Base-by-base conservation (phyloP, 768 basidiomycete species). In the Crucibulum laeve region DNA sequence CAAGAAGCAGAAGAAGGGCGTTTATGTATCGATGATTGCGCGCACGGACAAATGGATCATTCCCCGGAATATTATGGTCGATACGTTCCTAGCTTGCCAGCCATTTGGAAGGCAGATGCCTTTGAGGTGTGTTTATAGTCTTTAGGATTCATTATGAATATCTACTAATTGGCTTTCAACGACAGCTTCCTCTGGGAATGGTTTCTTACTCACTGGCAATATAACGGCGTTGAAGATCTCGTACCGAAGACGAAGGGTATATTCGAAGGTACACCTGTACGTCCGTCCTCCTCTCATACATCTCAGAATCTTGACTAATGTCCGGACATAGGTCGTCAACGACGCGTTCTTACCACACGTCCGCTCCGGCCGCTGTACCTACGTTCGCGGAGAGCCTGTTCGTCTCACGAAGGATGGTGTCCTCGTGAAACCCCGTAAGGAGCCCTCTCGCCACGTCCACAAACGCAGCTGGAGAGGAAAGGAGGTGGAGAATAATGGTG, bases 71-170 rank as follows among this genome's bases (percentile, higher is more conserved):
- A 65, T 73, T 4, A 33, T 76, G 37, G 49, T 80, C 37, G 76
- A 79, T 50, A 71, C 68, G 2, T 46, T 67, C 25, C 63, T 79
- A 33, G 64, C 74, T 2, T 62, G 67, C 22, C 76, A 78, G 51
- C 76, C 76, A 0, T 77, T 77, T 49, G 77, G 76, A 4, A 60
- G 70, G 5, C 63, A 79, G 52, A 77, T 76, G 69, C 72, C 74
- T 5, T 54, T 74, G 23, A 74, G 71, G 68, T 71, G 23, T 22
- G 53, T 49, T 11, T 21, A 28, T n/a, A n/a, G 4, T 30, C 3
- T 14, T 7, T 25, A 23, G 23, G 4, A 11, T 3, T 30, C 26
- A 19, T 26, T 2, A 43, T 38, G 7, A 22, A 10, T 6, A 8
- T 25, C 40, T 45, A 23, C 5, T 26, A 37, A 4, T 34, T n/a